Evolutionary conservation across 495 filamentous ascomycete species (phyloP).

Genomic region (Penicillium angulare): DNA sequence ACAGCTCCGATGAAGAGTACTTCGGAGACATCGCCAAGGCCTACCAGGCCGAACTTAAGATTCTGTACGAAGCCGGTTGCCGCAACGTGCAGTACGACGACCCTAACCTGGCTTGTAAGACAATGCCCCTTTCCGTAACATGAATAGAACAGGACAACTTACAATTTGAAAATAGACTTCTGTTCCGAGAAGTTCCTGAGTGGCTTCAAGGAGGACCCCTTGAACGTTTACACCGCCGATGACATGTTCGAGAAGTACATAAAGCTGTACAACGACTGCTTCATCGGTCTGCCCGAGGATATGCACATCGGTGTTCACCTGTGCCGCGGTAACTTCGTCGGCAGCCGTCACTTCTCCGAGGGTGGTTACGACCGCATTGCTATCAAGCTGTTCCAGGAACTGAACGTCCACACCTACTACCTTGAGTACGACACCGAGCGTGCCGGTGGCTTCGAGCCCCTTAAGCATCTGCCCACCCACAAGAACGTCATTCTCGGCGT

Average conservation of each 20-base stretch:
- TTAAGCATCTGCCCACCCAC: slow-evolving; percentile 66
- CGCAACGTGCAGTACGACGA: slow-evolving; percentile 76
- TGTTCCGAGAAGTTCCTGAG: slow-evolving; percentile 72
- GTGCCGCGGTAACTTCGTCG: slow-evolving; percentile 80
- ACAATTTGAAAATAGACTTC: slow-evolving; percentile 53
- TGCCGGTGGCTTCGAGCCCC: slow-evolving; percentile 75
- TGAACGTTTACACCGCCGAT: slow-evolving; percentile 58
- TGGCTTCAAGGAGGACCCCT: slow-evolving; percentile 59
- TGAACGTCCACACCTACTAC: slow-evolving; percentile 77
- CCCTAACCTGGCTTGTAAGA: slow-evolving; percentile 71
- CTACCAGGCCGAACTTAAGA: slow-evolving; percentile 64
- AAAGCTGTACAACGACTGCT: slow-evolving; percentile 70
- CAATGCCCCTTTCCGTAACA: not conserved
- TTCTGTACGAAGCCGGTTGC: slow-evolving; percentile 66
- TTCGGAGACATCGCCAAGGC: slow-evolving; percentile 73
- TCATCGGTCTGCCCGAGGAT: slow-evolving; percentile 61
- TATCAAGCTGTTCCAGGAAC: slow-evolving; percentile 70
- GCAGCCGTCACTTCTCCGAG: slow-evolving; percentile 74
- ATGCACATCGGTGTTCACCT: slow-evolving; percentile 76
- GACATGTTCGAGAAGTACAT: slow-evolving; percentile 73
- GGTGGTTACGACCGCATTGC: slow-evolving; percentile 81
- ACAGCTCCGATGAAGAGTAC: slow-evolving; percentile 65
- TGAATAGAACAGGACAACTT: not conserved
- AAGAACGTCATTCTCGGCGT: slow-evolving; percentile 77
- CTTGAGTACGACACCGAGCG: slow-evolving; percentile 80